These are phyloP conservation scores for Tylopilus orsonianus DNA, from an alignment of 1,284 basidiomycete species.

Conservation along the genomic window DNA sequence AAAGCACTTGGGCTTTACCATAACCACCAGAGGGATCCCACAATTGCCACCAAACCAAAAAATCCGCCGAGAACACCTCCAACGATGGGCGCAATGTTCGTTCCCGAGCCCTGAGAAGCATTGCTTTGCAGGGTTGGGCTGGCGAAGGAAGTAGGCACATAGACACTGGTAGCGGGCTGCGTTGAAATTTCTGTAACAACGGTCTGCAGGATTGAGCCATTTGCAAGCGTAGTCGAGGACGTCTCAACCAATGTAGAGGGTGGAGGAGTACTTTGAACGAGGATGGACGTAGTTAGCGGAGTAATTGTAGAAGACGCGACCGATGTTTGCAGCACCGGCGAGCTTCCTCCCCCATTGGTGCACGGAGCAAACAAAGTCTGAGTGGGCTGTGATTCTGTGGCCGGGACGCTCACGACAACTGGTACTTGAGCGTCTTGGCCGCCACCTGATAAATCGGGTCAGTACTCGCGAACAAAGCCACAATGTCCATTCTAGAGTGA, in stretches of 20 bases:
- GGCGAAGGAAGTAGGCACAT: constrained; percentile 27
- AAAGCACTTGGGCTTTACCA: constrained; percentile 36
- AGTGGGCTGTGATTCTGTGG: constrained; percentile 35
- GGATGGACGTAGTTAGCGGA: constrained; percentile 26
- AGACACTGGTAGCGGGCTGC: constrained; percentile 25
- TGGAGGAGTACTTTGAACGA: constrained; percentile 25
- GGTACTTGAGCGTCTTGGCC: constrained; percentile 37
- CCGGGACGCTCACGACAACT: constrained; percentile 33
- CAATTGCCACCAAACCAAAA: constrained; percentile 43
- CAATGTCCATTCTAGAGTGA: constrained; percentile 1
- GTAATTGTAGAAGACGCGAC: not conserved
- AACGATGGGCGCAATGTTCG: constrained; percentile 46
- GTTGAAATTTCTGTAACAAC: constrained; percentile 33
- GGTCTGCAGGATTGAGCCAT: constrained; percentile 36
- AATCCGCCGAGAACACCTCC: constrained; percentile 56
- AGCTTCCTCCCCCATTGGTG: constrained; percentile 10
- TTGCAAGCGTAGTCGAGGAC: constrained; percentile 33
- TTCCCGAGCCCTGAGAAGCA: constrained; percentile 21
- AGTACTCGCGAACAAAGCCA: constrained; percentile 9
- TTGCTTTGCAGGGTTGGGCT: constrained; percentile 22
- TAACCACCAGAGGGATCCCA: constrained; percentile 47
- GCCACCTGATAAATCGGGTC: constrained; percentile 28
- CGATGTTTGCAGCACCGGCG: constrained; percentile 9
- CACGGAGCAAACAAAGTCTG: constrained; percentile 41
- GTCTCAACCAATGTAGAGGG: constrained; percentile 25